Base-by-base conservation (phyloP, 73 alveolate genomes). In the Stentor roeselii region DNA sequence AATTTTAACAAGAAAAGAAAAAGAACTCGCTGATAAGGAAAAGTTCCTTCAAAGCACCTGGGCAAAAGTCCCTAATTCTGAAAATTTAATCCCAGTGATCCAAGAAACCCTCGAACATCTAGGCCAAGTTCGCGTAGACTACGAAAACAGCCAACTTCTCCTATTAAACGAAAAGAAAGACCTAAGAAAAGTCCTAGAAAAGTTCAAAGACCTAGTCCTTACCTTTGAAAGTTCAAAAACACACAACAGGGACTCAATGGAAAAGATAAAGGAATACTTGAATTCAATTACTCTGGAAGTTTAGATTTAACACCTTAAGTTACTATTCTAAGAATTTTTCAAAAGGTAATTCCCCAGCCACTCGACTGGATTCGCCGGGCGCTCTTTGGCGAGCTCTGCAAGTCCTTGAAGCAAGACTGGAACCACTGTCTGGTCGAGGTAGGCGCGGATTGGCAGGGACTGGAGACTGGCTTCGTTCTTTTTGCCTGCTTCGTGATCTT, bases 331-430 rank as follows among this genome's bases (percentile, higher is more conserved):
- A 37, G 94, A 91, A 59, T 93, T 84, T 82, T 94, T 88, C 77
- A 94, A 89, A 60, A 94, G 78, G 84, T 92, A 94, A 38, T 94
- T 88, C 34, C 96, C 98, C 27, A 94, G 92, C 86, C 92, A 94
- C 78, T 94, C 96, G 85, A 94, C 85, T 38, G 98, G 95, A 78
- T 93, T 93, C 38, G 92, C 91, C 35, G 98, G 98, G 41, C 97
- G 82, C 75, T 92, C 96, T 88, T 93, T 93, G 35, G 98, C 92
- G 3, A 93, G 89, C 82, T 93, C 98, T 11, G 93, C 87, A 59
- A 93, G 91, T 36, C 95, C 98, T 78, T 92, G 90, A 38, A 93
- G 84, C 0, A 93, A 89, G 35, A 93, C 77, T 11, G 98, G 98
- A 21, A 93, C 95, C 0, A 93, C 98, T 3, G 98, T 89, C 59